These are phyloP conservation scores for Moniliella sp. DNA, from an alignment of 1,284 basidiomycete species.

Conservation along the genomic window DNA sequence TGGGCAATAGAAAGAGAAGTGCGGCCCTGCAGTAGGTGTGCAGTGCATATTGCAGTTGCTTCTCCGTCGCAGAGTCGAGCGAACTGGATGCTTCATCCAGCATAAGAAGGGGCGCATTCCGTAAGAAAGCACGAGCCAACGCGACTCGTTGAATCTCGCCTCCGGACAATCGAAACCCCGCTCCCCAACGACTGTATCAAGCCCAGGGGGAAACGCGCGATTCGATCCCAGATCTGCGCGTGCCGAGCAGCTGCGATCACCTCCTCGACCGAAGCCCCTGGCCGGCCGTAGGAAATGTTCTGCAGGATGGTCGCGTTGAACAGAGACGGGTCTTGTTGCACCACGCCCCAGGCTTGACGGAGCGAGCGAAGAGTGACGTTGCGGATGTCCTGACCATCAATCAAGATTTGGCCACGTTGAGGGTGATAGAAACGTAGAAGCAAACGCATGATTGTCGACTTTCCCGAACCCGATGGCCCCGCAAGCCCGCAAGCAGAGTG, in stretches of 20 bases:
- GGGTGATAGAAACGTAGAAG: slow-evolving; percentile 77
- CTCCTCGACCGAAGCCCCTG: slow-evolving; percentile 18
- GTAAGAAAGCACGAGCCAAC: too few species aligned
- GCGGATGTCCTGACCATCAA: slow-evolving; percentile 65
- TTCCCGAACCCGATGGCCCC: slow-evolving; percentile 50
- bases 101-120: slow-evolving; percentile 57
- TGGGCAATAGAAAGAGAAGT: slow-evolving; percentile 29
- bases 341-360: slow-evolving; percentile 53
- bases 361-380: slow-evolving; percentile 58
- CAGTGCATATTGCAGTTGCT: slow-evolving; percentile 22
- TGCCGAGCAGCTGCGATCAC: slow-evolving; percentile 21
- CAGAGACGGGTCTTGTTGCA: slow-evolving; percentile 38
- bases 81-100: slow-evolving; percentile 57
- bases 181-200: slow-evolving; percentile 55
- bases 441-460: slow-evolving; percentile 58
- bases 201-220: slow-evolving; percentile 48
- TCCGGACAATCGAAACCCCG: slow-evolving; percentile 49
- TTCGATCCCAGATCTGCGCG: slow-evolving; percentile 30
- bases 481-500: slow-evolving; percentile 29
- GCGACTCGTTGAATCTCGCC: too few species aligned
- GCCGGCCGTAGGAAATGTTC: slow-evolving; percentile 25
- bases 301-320: slow-evolving; percentile 54
- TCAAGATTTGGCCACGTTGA: slow-evolving; percentile 34
- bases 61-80: slow-evolving; percentile 27
- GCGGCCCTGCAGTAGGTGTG: slow-evolving; percentile 27